Base-by-base conservation (phyloP, 441 rosid genomes). In the Croton setiger region DNA sequence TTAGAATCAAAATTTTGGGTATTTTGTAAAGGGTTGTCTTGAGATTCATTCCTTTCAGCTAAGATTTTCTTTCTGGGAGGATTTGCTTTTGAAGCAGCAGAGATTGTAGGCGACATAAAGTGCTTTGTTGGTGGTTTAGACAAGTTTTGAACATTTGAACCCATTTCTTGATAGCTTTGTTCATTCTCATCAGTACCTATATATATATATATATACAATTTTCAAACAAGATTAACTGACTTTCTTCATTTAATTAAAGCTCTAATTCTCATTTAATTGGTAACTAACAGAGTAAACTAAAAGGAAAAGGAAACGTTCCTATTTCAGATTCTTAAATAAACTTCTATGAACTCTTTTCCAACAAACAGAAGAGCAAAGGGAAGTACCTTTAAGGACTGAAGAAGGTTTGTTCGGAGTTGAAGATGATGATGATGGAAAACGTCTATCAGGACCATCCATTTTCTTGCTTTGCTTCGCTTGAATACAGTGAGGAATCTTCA, bases 21-120 rank as follows among this genome's bases (percentile, higher is more conserved):
- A 48, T 78, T 72, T 27, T 71, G 64, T 18, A 31, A 3, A 21
- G 58, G 73, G 71, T 71, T 65, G 65, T 54, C 73, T 1, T 45
- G 20, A 52, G 44, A 66, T 36, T 72, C 76, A 14, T 80, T 85
- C 54, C 77, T 83, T 70, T 83, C 82, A 0, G 70, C 70, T 39
- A 83, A 77, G 43, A 80, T 43, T 60, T 78, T 85, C 76, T 66
- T 83, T 63, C 71, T 74, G 8, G 83, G 72, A 60, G 73, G 64
- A 45, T 41, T 64, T 47, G 64, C 74, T 70, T 83, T 85, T 55
- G 87, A 81, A 70, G 74, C 68, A 17, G 81, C 76, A 63, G 79
- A 82, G 35, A 75, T 66, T 3, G 74, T 74, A 9, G 82, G 70
- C 4, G 80, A 73, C 81, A 76, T 81, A 52, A 67, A 75, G 62